Evolutionary conservation across 2,329 filamentous ascomycete species (phyloP), one percentile per base, ranked within the genome.

Genomic region (Knufia petricola): DNA sequence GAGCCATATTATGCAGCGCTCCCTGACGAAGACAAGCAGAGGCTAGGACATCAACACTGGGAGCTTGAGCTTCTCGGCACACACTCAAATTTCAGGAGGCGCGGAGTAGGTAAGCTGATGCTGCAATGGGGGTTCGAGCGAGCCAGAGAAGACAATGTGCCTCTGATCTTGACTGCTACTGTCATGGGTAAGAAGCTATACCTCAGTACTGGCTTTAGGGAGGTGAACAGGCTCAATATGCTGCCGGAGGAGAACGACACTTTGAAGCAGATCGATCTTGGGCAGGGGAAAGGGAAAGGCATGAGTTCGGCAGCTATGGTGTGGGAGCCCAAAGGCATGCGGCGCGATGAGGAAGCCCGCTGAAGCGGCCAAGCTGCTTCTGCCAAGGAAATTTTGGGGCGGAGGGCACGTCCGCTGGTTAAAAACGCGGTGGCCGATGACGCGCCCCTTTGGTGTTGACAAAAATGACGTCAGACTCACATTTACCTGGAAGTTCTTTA

Each of bases 51-150:
- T 20, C 44, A 47, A 20, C 34, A 47, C 23, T 48, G 46, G 46
- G 46, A 41, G 38, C 15, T 48, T 3, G 26, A 42, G 28, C 37
- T 48, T 8, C 37, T 48, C 9, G 37, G 37, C 12, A 36, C 28
- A 7, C 46, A 48, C 32, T 37, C 46, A 7, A 37, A 48, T 34
- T 48, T 20, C 13, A 31, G 38, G n/a, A 23, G 46, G 21, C 21
- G 46, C 7, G 46, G 46, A 3, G 28, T 48, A 17, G 46, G 46
- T 13, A 48, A 41, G 38, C 31, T 32, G 28, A 23, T 42, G 46
- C 17, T 48, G 37, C 37, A 48, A 21, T 48, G 46, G 46, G 46
- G 46, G 4, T 41, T 48, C 13, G 46, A 48, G 7, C 21, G 19
- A 10, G 46, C 46, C 4, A 21, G 19, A 17, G 28, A 41, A 21